These are phyloP conservation scores for Hirsutella minnesotensis DNA, from an alignment of 2,329 filamentous ascomycete genomes.

Conservation along the genomic window DNA sequence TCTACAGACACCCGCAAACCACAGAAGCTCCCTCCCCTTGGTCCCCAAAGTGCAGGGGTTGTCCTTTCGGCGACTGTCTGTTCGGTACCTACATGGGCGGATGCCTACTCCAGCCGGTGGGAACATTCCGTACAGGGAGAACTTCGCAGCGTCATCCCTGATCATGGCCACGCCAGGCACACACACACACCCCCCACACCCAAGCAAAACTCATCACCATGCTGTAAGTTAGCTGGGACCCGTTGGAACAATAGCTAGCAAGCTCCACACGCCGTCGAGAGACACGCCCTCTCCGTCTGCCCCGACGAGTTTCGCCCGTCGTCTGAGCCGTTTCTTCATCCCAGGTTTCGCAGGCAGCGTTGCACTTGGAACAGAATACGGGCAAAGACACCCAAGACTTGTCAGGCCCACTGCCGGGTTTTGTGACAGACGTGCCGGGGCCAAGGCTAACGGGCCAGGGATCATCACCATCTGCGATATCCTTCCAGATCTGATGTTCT, in stretches of 20 bases:
- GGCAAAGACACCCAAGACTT: constrained; percentile 1
- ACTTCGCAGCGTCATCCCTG: no score
- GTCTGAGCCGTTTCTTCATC: constrained; percentile 7
- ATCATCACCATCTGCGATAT: constrained; percentile 7
- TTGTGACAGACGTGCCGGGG: constrained; percentile 8
- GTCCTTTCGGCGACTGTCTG: neutral
- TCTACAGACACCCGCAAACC: no score
- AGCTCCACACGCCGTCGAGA: neutral
- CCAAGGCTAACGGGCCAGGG: constrained; percentile 2
- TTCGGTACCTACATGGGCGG: neutral
- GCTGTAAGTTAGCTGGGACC: no score
- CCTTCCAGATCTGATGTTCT: constrained; percentile 11
- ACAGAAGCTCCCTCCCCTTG: no score
- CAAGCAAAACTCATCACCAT: neutral
- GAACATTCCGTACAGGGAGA: no score
- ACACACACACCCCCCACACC: constrained; percentile 1
- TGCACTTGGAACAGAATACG: neutral
- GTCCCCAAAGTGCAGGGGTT: no score
- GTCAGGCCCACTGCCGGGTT: constrained; percentile 10
- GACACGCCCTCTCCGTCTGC: constrained; percentile 4
- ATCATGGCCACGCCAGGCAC: neutral
- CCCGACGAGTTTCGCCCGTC: constrained; percentile 2
- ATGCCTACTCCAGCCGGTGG: no score
- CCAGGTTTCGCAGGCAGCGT: constrained; percentile 3
- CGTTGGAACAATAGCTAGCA: neutral